Evolutionary conservation across 2,329 filamentous ascomycete genomes (phyloP).

Genomic region (Gaeumannomyces tritici): DNA sequence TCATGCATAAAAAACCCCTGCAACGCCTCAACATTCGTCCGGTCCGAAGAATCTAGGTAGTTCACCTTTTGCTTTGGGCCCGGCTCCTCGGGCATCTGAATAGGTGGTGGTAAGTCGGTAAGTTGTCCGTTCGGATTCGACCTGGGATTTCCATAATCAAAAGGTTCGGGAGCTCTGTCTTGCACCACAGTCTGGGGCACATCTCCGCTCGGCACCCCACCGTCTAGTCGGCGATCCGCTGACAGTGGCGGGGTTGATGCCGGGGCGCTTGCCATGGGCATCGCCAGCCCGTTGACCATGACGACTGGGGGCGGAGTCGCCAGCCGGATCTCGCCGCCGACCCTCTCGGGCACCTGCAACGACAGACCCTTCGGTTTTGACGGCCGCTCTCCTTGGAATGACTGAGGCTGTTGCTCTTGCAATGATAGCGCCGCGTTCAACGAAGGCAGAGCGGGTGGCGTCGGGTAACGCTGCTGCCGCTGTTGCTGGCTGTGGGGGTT

Average conservation of each 20-base stretch:
- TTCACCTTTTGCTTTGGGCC: constrained; percentile 1
- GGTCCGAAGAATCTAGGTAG: constrained; percentile 27
- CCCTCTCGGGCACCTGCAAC: constrained; percentile 45
- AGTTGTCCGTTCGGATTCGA: too few species aligned
- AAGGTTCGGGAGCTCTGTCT: neutral
- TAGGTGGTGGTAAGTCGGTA: neutral
- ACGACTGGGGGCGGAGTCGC: constrained; percentile 20
- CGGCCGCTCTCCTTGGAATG: constrained; percentile 1
- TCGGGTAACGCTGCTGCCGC: neutral
- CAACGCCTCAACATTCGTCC: constrained; percentile 48
- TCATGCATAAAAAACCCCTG: constrained; percentile 43
- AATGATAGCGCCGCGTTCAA: neutral
- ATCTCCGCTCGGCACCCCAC: neutral
- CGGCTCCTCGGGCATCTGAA: neutral
- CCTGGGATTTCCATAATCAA: neutral
- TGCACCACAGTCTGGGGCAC: neutral
- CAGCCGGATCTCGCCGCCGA: constrained; percentile 20
- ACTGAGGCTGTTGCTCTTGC: constrained; percentile 9
- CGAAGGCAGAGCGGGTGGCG: neutral
- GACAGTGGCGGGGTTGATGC: neutral
- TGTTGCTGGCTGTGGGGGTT: neutral
- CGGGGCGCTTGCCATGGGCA: constrained; percentile 1
- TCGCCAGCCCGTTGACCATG: constrained; percentile 20
- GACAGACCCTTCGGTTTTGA: constrained; percentile 39
- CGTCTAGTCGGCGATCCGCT: neutral